Evolutionary conservation across 768 basidiomycete genomes (phyloP).

Genomic region (Mycena galopus): DNA sequence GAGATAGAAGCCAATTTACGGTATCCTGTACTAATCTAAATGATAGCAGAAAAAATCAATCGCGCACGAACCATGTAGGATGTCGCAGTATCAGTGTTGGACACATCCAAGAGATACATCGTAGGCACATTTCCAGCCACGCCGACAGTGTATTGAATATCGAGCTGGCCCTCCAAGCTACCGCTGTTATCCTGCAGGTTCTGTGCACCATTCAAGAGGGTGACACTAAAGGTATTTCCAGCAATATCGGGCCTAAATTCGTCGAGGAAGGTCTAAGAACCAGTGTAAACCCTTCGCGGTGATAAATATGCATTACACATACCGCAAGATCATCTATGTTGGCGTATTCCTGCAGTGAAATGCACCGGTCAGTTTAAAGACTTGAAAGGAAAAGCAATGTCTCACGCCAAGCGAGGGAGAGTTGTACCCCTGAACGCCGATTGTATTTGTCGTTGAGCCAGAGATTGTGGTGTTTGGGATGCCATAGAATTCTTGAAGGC

Average conservation of each 20-base stretch:
- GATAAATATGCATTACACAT: neutral
- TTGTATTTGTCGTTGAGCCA: slow-evolving; percentile 15
- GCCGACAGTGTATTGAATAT: slow-evolving; percentile 27
- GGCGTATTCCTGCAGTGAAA: slow-evolving; percentile 26
- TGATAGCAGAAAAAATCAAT: neutral
- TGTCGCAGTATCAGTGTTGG: slow-evolving; percentile 2
- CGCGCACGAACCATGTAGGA: slow-evolving; percentile 25
- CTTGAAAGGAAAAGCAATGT: slow-evolving; percentile 6
- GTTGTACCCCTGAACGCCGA: slow-evolving; percentile 27
- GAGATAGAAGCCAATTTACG: slow-evolving; percentile 23
- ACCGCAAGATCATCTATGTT: slow-evolving; percentile 21
- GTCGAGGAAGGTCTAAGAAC: slow-evolving; percentile 20
- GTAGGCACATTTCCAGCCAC: slow-evolving; percentile 20
- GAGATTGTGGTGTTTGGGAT: slow-evolving; percentile 26
- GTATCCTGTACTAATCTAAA: slow-evolving; percentile 18
- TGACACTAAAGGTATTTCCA: slow-evolving; percentile 15
- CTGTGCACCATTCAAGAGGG: slow-evolving; percentile 17
- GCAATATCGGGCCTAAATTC: slow-evolving; percentile 27
- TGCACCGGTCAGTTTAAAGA: slow-evolving; percentile 4
- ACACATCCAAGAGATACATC: slow-evolving; percentile 14
- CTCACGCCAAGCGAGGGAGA: slow-evolving; percentile 3
- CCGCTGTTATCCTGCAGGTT: slow-evolving; percentile 19
- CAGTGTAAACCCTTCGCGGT: slow-evolving; percentile 1
- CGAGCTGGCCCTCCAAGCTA: slow-evolving; percentile 22
- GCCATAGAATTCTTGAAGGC: slow-evolving; percentile 25